Conservation (phyloP, 73 alveolate genomes). For the Symbiodinium natans region DNA sequence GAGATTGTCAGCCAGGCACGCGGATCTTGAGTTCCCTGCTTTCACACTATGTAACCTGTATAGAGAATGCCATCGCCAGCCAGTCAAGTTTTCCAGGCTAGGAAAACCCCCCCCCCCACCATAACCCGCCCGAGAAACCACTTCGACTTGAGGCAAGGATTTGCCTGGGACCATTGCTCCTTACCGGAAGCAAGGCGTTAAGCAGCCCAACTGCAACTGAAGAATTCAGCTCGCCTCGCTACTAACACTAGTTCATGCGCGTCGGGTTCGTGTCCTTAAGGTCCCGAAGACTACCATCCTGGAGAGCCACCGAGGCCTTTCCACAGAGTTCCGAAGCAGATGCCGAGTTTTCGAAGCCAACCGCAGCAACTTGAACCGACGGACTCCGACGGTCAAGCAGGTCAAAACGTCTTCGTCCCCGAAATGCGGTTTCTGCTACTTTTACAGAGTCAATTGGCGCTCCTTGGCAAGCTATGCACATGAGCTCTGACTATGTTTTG, state of each 20-base stretch:
- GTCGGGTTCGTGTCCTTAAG: background rate
- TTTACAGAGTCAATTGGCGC: constrained; percentile 72
- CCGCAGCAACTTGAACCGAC: too few relatives aligned
- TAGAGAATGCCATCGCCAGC: too few relatives aligned
- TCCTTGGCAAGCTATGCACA: background rate
- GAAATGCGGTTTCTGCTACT: constrained; percentile 59
- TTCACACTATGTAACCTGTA: too few relatives aligned
- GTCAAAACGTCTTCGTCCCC: constrained; percentile 75
- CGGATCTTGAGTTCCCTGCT: too few relatives aligned
- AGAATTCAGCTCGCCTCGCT: too few relatives aligned
- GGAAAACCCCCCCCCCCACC: too few relatives aligned
- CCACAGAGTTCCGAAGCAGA: background rate
- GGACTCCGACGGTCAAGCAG: too few relatives aligned
- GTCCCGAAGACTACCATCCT: constrained; percentile 34
- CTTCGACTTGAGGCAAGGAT: constrained; percentile 32
- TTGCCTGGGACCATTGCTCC: constrained; percentile 60
- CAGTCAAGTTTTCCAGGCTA: too few relatives aligned
- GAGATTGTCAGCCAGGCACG: constrained; percentile 9
- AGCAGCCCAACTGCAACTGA: background rate
- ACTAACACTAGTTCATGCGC: too few relatives aligned
- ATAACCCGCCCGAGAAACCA: too few relatives aligned
- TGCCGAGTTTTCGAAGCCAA: background rate
- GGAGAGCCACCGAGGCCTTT: constrained; percentile 82
- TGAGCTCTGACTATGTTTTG: background rate
- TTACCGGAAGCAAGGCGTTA: constrained; percentile 59